phyloP scores from a whole-genome alignment of 2,329 filamentous ascomycete genomes.

The Ceratocystis cubensis region DNA sequence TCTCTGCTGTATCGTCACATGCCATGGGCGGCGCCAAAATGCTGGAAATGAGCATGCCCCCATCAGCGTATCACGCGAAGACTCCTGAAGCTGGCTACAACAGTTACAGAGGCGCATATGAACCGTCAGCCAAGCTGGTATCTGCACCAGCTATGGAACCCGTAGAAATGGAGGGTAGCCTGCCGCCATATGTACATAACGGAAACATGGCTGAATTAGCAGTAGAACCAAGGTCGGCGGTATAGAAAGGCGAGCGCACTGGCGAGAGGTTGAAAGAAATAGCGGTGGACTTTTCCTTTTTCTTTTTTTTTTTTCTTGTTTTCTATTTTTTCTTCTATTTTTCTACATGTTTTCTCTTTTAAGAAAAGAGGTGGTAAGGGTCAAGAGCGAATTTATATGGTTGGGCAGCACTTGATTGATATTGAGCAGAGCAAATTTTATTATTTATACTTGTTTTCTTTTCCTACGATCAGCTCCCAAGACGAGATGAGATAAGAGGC shows the following conservation, averaged over 20 bases:
- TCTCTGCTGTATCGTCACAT: background rate
- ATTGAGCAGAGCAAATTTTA: constrained; percentile 11
- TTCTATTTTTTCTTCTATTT: constrained; percentile 8
- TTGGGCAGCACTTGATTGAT: constrained; percentile 10
- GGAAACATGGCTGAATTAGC: constrained; percentile 15
- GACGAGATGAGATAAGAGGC: too few species aligned
- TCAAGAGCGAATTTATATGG: constrained; percentile 2
- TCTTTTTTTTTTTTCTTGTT: background rate
- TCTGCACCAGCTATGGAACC: constrained; percentile 20
- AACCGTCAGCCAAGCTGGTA: constrained; percentile 18
- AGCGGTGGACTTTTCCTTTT: background rate
- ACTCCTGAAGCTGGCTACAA: constrained; percentile 11
- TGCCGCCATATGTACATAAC: constrained; percentile 17
- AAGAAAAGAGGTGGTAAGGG: constrained; percentile 8
- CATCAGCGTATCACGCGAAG: constrained; percentile 17
- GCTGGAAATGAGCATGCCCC: constrained; percentile 17
- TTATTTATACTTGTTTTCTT: constrained; percentile 1
- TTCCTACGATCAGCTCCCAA: background rate
- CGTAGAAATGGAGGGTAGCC: constrained; percentile 20
- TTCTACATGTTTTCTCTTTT: background rate
- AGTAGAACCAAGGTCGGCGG: constrained; percentile 14
- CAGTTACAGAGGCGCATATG: constrained; percentile 17
- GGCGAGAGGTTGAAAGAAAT: background rate
- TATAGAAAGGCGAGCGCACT: background rate
- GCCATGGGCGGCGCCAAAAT: constrained; percentile 5